Evolutionary conservation across 176 grass and related monocot genomes (phyloP).

Genomic region (Calamus simplicifolius): DNA sequence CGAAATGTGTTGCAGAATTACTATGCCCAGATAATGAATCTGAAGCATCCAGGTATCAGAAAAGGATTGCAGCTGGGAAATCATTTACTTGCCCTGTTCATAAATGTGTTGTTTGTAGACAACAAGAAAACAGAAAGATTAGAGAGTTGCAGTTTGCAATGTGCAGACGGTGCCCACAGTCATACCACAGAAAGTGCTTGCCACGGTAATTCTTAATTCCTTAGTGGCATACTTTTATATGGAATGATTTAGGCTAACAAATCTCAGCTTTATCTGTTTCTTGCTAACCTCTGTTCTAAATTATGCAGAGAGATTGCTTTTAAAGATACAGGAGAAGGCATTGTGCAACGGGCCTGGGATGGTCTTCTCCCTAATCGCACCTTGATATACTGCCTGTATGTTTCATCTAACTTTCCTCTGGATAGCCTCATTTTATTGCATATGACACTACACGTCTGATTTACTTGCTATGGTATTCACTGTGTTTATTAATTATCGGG

Average conservation of each 20-base stretch:
- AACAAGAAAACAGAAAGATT: slow-evolving; percentile 55
- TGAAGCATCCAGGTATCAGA: slow-evolving; percentile 45
- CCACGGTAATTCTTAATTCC: slow-evolving; percentile 34
- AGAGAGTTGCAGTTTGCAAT: slow-evolving; percentile 66
- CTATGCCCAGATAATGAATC: slow-evolving; percentile 39
- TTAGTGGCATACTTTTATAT: too few species aligned
- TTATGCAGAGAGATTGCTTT: slow-evolving; percentile 43
- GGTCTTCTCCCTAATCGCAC: slow-evolving; percentile 40
- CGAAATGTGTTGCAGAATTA: slow-evolving; percentile 61
- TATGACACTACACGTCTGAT: neutral
- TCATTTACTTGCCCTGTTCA: slow-evolving; percentile 80
- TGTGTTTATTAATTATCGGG: slow-evolving; percentile 18
- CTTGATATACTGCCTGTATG: slow-evolving; percentile 79
- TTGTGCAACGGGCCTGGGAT: slow-evolving; percentile 58
- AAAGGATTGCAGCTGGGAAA: slow-evolving; percentile 45
- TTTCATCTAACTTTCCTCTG: slow-evolving; percentile 2
- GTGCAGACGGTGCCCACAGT: slow-evolving; percentile 81
- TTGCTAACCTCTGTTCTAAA: neutral
- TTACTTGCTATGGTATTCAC: neutral
- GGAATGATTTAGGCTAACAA: too few species aligned
- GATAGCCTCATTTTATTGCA: neutral
- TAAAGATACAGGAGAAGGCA: slow-evolving; percentile 31
- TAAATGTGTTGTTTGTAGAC: slow-evolving; percentile 61
- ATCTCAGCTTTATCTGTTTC: too few species aligned
- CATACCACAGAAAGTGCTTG: slow-evolving; percentile 90